Percentiles rank a stretch among this genome's conserved stretches.
phyloP scores from a whole-genome alignment of 164 flowering plant genomes.

The Cinnamomum chago region DNA sequence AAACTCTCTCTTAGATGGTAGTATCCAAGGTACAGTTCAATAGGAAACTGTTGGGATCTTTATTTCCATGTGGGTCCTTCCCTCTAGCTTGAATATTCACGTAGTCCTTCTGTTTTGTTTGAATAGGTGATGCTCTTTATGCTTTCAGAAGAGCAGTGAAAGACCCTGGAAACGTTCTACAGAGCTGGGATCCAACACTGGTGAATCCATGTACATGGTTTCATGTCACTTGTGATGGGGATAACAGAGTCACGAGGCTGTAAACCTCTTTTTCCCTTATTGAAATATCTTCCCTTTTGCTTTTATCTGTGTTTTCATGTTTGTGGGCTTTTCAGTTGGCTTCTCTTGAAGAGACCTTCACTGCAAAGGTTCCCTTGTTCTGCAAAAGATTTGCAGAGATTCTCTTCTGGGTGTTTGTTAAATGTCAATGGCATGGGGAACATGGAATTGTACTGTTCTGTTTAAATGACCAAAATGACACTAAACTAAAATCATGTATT shows the following conservation, averaged over 20 bases:
- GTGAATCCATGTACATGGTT: constrained; percentile 87
- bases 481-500: not conserved
- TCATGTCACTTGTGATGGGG: constrained; percentile 61
- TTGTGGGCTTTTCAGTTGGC: not conserved
- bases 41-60: not conserved
- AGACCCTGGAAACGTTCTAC: constrained; percentile 58
- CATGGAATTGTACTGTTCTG: not conserved
- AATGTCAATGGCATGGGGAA: not conserved
- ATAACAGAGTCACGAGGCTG: constrained; percentile 67
- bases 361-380: not conserved
- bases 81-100: not conserved
- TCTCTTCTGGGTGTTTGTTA: not conserved
- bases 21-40: not conserved
- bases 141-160: constrained; percentile 52
- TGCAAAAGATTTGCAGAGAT: not conserved
- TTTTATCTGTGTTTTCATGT: not conserved
- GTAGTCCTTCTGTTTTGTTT: not conserved
- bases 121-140: constrained; percentile 66
- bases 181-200: constrained; percentile 84
- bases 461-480: not conserved
- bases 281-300: not conserved
- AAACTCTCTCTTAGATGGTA: not conserved
- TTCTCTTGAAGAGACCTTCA: not conserved
- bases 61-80: not conserved
- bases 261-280: constrained; percentile 20